Evolutionary conservation across 805 yeast species (phyloP), one percentile per base, ranked within the genome.

Genomic region (Candida ovalis): DNA sequence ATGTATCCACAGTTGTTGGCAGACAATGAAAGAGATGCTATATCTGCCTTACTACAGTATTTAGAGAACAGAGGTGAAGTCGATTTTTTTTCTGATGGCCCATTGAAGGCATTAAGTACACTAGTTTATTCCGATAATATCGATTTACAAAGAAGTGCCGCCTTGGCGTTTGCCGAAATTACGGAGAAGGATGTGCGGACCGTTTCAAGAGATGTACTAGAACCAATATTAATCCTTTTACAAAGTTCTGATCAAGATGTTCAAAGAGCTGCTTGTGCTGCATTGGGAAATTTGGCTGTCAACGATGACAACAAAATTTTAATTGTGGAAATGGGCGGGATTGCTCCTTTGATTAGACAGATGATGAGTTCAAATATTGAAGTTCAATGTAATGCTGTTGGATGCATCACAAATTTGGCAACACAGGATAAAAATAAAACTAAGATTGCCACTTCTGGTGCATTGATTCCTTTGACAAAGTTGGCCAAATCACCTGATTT

Each of bases 341-440:
- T 94, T 49, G 96, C 91, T 54, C 98, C 98, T 4, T 78, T 94
- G 41, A 94, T 94, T 59, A 84, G 95, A 67, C 99, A 94, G 71
- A 94, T 94, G 99, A 86, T 89, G 86, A 86, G 96, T 38, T 81
- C 94, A 47, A 94, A 94, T 62, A 96, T 94, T 49, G 99, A 94
- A 68, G 98, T 94, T 36, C 99, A 94, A 71, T 94, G 99, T 69
- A 94, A 94, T 65, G 99, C 99, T 2, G 99, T 94, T 48, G 99
- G 99, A 17, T 94, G 99, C 67, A 91, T 94, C 63, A 94, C 99
- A 33, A 94, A 94, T 65, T 79, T 94, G 68, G 99, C 99, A 7
- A 94, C 99, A 6, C 96, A 88, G 70, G 99, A 94, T 69, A 96
- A 89, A 61, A 94, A 94, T 71, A 94, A 94, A 68, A 84, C 94